Evolutionary conservation across 2,329 filamentous ascomycete genomes (phyloP).

Genomic region (Dichotomopilus funicola): DNA sequence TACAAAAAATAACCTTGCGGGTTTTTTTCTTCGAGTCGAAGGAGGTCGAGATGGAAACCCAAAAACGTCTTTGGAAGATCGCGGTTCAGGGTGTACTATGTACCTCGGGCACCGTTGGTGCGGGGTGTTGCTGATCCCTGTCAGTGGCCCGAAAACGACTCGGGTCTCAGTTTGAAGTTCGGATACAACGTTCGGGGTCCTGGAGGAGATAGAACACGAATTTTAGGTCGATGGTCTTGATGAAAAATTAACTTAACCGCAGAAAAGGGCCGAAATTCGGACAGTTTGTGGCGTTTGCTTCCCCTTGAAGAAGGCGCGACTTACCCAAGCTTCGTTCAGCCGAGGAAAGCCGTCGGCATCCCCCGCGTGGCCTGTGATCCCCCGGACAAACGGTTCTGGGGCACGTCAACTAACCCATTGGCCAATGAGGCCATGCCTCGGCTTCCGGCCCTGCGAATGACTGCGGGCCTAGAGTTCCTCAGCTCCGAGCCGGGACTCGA

Average conservation of each 20-base stretch:
- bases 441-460: slow-evolving; percentile 1
- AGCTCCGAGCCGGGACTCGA: slow-evolving; percentile 4
- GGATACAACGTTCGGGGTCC: too few relatives aligned
- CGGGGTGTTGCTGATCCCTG: slow-evolving; percentile 14
- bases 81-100: too few relatives aligned
- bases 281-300: not conserved
- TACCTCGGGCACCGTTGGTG: slow-evolving; percentile 6
- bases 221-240: too few relatives aligned
- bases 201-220: too few relatives aligned
- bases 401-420: slow-evolving; percentile 15
- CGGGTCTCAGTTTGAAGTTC: too few relatives aligned
- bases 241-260: too few relatives aligned
- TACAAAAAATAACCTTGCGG: not conserved
- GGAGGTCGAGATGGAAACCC: not conserved
- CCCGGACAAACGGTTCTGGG: slow-evolving; percentile 22
- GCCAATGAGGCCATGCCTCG: slow-evolving; percentile 20
- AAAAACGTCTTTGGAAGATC: too few relatives aligned
- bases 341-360: slow-evolving; percentile 23
- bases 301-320: not conserved
- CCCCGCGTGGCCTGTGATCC: slow-evolving; percentile 16
- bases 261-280: too few relatives aligned
- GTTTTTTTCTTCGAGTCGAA: slow-evolving; percentile 7
- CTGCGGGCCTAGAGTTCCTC: not conserved
- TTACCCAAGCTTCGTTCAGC: slow-evolving; percentile 18
- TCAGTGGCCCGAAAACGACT: not conserved